These are phyloP conservation scores for Actinomortierella ambigua DNA, from an alignment of 371 early-diverging fungal genomes.

Conservation along the genomic window DNA sequence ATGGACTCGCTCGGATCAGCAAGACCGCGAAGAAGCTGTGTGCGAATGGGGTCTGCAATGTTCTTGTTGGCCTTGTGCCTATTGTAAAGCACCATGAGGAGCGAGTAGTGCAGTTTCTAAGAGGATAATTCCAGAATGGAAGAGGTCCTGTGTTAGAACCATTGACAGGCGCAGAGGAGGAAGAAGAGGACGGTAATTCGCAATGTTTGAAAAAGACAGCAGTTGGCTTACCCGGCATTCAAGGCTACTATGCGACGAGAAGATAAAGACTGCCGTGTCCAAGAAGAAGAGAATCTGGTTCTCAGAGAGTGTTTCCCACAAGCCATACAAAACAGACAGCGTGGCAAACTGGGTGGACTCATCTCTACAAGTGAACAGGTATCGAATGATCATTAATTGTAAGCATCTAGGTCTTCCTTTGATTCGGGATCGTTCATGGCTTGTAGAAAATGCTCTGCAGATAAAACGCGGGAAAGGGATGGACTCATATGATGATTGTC, in stretches of 20 bases:
- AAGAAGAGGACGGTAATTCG: too few species aligned
- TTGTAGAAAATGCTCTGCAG: too few species aligned
- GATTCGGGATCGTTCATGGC: too few species aligned
- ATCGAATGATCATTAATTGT: background rate
- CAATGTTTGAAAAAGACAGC: too few species aligned
- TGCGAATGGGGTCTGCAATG: conserved; percentile 46
- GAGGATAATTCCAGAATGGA: too few species aligned
- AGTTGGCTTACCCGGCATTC: conserved; percentile 54
- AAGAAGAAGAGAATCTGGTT: conserved; percentile 53
- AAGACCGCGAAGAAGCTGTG: conserved; percentile 61
- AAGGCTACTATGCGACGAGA: conserved; percentile 47
- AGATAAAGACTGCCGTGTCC: conserved; percentile 38
- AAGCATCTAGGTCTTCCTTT: too few species aligned
- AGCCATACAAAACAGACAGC: conserved; percentile 54
- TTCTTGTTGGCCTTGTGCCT: conserved; percentile 4
- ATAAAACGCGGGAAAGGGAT: too few species aligned
- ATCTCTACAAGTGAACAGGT: conserved; percentile 45
- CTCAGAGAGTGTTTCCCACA: conserved; percentile 46
- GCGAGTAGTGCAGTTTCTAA: conserved; percentile 54
- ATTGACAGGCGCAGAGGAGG: too few species aligned
- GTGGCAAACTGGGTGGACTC: conserved; percentile 60
- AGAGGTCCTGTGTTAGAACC: too few species aligned
- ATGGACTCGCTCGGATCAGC: conserved; percentile 58
- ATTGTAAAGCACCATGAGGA: conserved; percentile 46
- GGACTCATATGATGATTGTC: too few species aligned